Percentiles rank a stretch among this genome's conserved stretches.
Evolutionary conservation across 371 early-diverging fungal genomes (phyloP).

Genomic region (Mucor mucedo): DNA sequence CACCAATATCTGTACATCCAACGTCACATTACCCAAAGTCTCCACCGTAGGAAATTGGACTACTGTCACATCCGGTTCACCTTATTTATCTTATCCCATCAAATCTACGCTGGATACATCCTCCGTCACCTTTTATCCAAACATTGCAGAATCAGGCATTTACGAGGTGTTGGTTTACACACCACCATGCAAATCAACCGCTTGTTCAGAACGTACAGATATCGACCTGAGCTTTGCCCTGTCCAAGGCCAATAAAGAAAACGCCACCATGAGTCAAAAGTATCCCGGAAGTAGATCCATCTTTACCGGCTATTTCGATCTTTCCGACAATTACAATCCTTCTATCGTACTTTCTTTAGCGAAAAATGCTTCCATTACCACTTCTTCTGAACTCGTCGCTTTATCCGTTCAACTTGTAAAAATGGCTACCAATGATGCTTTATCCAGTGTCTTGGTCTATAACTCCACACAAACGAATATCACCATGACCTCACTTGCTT

Average conservation of each 20-base stretch:
- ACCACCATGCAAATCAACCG: constrained; percentile 60
- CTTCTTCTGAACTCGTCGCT: constrained; percentile 45
- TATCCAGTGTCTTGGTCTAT: constrained; percentile 44
- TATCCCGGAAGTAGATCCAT: constrained; percentile 29
- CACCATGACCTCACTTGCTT: constrained; percentile 17
- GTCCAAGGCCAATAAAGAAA: constrained; percentile 35
- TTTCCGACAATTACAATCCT: constrained; percentile 55
- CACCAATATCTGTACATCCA: constrained; percentile 25
- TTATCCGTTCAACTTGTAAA: constrained; percentile 63
- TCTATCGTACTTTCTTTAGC: constrained; percentile 44
- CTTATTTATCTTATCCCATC: constrained; percentile 9
- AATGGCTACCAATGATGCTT: constrained; percentile 34
- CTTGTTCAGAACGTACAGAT: constrained; percentile 53
- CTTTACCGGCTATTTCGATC: constrained; percentile 55
- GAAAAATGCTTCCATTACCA: constrained; percentile 29
- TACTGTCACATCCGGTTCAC: neutral
- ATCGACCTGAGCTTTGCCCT: constrained; percentile 41
- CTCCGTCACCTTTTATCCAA: constrained; percentile 57
- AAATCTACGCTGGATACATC: neutral
- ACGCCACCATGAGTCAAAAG: constrained; percentile 35
- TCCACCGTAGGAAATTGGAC: constrained; percentile 10
- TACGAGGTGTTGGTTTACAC: constrained; percentile 67
- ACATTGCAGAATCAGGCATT: constrained; percentile 66
- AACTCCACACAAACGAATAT: constrained; percentile 17
- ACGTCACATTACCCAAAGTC: neutral